phyloP scores from a whole-genome alignment of 371 early-diverging fungal species.

The Apophysomyces ossiformis region DNA sequence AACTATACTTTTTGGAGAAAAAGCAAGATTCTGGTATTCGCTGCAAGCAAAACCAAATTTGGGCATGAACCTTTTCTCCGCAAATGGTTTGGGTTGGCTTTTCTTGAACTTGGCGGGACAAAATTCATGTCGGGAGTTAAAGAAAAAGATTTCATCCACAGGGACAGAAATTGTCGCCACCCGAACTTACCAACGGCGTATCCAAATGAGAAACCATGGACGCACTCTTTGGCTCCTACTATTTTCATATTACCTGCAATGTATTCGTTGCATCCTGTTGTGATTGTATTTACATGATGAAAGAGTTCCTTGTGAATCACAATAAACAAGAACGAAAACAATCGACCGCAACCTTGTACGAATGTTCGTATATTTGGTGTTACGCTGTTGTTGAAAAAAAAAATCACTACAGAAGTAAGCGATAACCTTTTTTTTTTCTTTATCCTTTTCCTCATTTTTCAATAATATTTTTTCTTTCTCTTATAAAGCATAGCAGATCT shows the following conservation, averaged over 20 bases:
- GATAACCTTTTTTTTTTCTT: constrained; percentile 15
- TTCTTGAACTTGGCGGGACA: too few relatives aligned
- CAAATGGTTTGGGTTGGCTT: too few relatives aligned
- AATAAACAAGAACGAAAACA: neutral
- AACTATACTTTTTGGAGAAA: too few relatives aligned
- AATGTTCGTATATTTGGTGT: constrained; percentile 17
- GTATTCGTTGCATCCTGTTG: neutral
- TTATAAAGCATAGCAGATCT: neutral
- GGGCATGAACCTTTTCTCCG: too few relatives aligned
- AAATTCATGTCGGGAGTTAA: too few relatives aligned
- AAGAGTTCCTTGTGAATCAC: neutral
- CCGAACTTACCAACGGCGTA: too few relatives aligned
- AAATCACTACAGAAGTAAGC: constrained; percentile 8
- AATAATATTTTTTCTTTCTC: neutral
- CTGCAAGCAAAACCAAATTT: too few relatives aligned
- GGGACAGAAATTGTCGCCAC: too few relatives aligned
- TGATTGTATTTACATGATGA: neutral
- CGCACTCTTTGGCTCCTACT: neutral
- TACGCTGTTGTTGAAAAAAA: constrained; percentile 17
- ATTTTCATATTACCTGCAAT: neutral
- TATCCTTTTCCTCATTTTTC: constrained; percentile 1
- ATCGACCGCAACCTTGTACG: neutral
- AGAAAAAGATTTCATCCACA: too few relatives aligned
- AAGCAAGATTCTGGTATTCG: too few relatives aligned
- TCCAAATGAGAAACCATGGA: too few relatives aligned